A percentile compares a stretch with the other conserved stretches of the same genome.
Evolutionary conservation across 2,329 filamentous ascomycete genomes (phyloP).

Genomic region (Scytalidium sp.): DNA sequence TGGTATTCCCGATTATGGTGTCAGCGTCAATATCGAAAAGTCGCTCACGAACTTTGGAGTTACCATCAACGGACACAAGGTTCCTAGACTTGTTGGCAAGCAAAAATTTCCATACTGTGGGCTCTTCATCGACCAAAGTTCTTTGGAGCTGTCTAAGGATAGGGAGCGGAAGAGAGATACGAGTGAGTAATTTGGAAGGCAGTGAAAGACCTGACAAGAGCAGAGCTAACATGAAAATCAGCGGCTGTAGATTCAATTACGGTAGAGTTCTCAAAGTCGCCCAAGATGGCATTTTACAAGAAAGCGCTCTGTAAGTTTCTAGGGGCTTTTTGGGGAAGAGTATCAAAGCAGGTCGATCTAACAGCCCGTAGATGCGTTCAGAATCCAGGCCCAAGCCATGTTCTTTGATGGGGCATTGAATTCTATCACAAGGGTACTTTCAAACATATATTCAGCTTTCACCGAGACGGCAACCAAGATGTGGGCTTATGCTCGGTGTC

Average conservation of each 20-base stretch:
- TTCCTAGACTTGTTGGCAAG: constrained; percentile 45
- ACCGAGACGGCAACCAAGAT: constrained; percentile 74
- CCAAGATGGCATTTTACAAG: constrained; percentile 75
- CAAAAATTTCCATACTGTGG: constrained; percentile 86
- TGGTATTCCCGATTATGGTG: constrained; percentile 77
- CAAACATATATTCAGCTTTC: constrained; percentile 76
- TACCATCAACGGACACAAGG: constrained; percentile 46
- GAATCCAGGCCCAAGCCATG: constrained; percentile 81
- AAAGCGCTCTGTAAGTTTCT: constrained; percentile 70
- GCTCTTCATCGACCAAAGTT: constrained; percentile 68
- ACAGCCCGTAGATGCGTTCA: constrained; percentile 57
- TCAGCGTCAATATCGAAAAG: constrained; percentile 73
- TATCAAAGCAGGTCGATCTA: neutral
- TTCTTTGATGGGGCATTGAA: constrained; percentile 82
- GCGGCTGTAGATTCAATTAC: constrained; percentile 71
- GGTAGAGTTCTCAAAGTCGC: constrained; percentile 68
- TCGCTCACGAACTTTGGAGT: constrained; percentile 82
- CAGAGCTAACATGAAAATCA: constrained; percentile 21
- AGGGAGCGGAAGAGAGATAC: constrained; percentile 47
- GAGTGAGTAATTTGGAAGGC: constrained; percentile 39
- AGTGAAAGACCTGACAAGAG: constrained; percentile 9
- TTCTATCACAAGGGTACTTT: constrained; percentile 61
- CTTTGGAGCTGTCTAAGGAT: constrained; percentile 73
- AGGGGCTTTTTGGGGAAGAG: no score
- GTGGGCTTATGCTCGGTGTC: constrained; percentile 57